These are phyloP conservation scores for Ceratobasidium sp. DNA, from an alignment of 1,284 basidiomycete genomes.

Conservation along the genomic window DNA sequence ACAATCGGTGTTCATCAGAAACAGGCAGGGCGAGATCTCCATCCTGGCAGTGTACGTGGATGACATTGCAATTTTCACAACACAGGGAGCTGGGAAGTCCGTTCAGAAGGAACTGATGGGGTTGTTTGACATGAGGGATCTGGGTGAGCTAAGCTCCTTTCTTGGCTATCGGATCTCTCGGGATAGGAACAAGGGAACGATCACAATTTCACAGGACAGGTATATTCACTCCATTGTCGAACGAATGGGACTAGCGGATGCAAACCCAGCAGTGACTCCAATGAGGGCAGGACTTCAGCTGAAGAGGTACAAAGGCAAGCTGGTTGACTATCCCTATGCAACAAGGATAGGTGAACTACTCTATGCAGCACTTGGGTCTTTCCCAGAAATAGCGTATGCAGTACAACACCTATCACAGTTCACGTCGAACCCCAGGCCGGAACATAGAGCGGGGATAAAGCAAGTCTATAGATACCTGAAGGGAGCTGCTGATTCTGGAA, in stretches of 20 bases:
- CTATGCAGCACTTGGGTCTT: conserved; percentile 57
- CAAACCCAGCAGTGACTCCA: conserved; percentile 5
- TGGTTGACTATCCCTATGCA: conserved; percentile 50
- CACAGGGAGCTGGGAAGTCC: background rate
- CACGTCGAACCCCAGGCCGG: conserved; percentile 53
- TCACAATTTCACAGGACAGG: conserved; percentile 16
- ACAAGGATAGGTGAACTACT: conserved; percentile 57
- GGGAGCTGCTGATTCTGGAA: conserved; percentile 49
- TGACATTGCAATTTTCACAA: background rate
- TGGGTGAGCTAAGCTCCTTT: background rate
- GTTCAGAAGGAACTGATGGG: background rate
- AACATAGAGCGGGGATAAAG: conserved; percentile 56
- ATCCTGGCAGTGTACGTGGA: conserved; percentile 28
- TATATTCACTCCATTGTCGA: conserved; percentile 38
- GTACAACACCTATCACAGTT: conserved; percentile 57
- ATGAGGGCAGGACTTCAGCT: conserved; percentile 10
- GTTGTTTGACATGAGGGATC: conserved; percentile 24
- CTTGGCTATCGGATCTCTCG: background rate
- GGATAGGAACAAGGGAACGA: background rate
- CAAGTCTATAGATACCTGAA: conserved; percentile 56
- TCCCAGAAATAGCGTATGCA: conserved; percentile 59
- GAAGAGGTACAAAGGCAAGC: background rate
- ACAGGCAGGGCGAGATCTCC: background rate
- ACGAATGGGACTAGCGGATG: conserved; percentile 8
- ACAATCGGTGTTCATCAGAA: conserved; percentile 10